A percentile compares a stretch with the other conserved stretches of the same genome.
These are phyloP conservation scores for Escallonia herrerae DNA, from an alignment of 129 eudicot species.

Conservation along the genomic window DNA sequence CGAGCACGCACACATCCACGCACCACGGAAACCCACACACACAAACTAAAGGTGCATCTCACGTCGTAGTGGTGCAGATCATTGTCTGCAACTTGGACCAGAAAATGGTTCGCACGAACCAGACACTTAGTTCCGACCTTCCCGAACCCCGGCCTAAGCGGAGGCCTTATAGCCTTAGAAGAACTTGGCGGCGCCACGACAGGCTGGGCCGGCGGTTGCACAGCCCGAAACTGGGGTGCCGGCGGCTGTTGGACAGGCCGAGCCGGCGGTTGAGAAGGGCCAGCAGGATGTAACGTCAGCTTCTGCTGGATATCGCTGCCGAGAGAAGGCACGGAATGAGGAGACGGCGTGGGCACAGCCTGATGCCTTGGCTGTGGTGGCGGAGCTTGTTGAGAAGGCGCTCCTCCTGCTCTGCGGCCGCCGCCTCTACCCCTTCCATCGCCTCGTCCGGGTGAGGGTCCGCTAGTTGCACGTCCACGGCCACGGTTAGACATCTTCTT, in stretches of 20 bases:
- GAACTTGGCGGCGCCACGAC: slow-evolving; percentile 28
- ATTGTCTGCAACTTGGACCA: slow-evolving; percentile 36
- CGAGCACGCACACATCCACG: not conserved
- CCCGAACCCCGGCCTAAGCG: slow-evolving; percentile 54
- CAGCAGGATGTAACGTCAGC: not conserved
- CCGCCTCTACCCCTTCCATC: slow-evolving; percentile 6
- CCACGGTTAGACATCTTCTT: slow-evolving; percentile 19
- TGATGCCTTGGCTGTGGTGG: not conserved
- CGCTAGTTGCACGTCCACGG: slow-evolving; percentile 16
- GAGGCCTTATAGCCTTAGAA: slow-evolving; percentile 23
- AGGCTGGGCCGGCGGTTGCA: not conserved
- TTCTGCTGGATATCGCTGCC: slow-evolving; percentile 11
- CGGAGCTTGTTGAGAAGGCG: not conserved
- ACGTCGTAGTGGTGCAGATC: slow-evolving; percentile 81
- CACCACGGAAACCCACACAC: not conserved
- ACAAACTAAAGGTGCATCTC: slow-evolving; percentile 4
- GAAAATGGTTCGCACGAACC: slow-evolving; percentile 72
- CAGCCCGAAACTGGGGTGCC: not conserved
- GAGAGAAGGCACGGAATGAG: not conserved
- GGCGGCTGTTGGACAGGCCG: not conserved
- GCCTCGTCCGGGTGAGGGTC: not conserved
- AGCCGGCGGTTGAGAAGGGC: not conserved
- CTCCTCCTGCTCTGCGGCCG: not conserved
- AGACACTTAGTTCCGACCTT: slow-evolving; percentile 29
- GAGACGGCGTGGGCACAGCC: not conserved